These are phyloP conservation scores for Globisporangium solare DNA, from an alignment of 352 stramenopile species.

Conservation along the genomic window DNA sequence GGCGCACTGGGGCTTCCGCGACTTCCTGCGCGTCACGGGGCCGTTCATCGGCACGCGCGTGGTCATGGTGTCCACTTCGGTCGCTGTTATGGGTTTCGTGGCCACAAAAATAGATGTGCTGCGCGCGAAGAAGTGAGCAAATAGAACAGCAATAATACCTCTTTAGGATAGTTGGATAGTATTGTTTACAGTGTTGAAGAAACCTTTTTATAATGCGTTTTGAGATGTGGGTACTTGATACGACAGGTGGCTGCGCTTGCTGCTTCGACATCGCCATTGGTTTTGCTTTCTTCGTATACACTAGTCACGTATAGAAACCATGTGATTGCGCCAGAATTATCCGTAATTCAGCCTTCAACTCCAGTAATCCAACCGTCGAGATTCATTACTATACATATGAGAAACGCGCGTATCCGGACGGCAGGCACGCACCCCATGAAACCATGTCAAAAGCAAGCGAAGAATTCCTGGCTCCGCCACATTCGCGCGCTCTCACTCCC, in stretches of 20 bases:
- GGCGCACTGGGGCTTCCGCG: constrained; percentile 56
- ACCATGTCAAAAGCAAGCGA: neutral
- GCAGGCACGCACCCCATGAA: no score
- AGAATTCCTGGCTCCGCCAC: neutral
- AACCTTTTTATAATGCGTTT: no score
- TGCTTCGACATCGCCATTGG: neutral
- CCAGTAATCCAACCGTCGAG: no score
- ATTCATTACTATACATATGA: neutral
- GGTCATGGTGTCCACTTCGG: constrained; percentile 62
- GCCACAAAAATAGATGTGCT: constrained; percentile 52
- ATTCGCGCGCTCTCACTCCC: neutral
- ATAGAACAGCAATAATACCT: neutral
- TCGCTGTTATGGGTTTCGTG: constrained; percentile 65
- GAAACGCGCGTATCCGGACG: neutral
- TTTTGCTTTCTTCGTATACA: neutral
- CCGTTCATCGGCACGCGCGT: constrained; percentile 53
- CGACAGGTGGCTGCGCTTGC: no score
- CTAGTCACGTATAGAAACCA: neutral
- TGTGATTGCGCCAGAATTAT: neutral
- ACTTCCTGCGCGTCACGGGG: constrained; percentile 60
- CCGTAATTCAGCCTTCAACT: neutral
- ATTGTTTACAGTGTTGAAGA: no score
- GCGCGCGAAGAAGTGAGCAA: neutral
- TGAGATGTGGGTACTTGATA: no score
- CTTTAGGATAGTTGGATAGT: neutral